Conservation (phyloP, 106 monocot species). For the Platanthera guangdongensis region DNA sequence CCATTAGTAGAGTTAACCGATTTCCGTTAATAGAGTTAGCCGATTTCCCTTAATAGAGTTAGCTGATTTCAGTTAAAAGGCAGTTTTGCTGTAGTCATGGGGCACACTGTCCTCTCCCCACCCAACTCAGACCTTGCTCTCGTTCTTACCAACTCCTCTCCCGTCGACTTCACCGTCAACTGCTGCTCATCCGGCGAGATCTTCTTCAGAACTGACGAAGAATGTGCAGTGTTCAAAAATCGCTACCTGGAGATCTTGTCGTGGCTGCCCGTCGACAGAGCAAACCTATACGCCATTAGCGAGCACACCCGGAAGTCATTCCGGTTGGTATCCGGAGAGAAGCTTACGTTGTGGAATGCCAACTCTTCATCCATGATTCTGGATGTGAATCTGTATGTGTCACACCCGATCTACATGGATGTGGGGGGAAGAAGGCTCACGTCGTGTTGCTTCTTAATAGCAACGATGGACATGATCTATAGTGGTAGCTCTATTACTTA, state of each 20-base stretch:
- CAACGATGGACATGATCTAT: conserved; percentile 52
- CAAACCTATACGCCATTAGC: conserved; percentile 37
- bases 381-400: conserved; percentile 54
- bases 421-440: conserved; percentile 28
- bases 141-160: conserved; percentile 22
- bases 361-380: conserved; percentile 20
- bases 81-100: not conserved
- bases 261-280: conserved; percentile 18
- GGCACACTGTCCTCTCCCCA: conserved; percentile 9
- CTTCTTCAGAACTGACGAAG: conserved; percentile 1
- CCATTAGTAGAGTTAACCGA: too few species aligned
- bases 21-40: too few species aligned
- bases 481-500: conserved; percentile 33
- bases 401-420: conserved; percentile 70
- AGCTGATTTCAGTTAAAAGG: not conserved
- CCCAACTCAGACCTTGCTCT: conserved; percentile 33
- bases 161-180: conserved; percentile 34
- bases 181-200: conserved; percentile 45
- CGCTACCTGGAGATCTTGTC: conserved; percentile 36
- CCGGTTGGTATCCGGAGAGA: conserved; percentile 34
- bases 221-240: conserved; percentile 32
- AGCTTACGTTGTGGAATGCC: conserved; percentile 56
- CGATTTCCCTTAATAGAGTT: too few species aligned
- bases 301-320: conserved; percentile 59
- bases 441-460: conserved; percentile 50